Evolutionary conservation across 2,329 filamentous ascomycete species (phyloP).

Genomic region (Hortaea werneckii): DNA sequence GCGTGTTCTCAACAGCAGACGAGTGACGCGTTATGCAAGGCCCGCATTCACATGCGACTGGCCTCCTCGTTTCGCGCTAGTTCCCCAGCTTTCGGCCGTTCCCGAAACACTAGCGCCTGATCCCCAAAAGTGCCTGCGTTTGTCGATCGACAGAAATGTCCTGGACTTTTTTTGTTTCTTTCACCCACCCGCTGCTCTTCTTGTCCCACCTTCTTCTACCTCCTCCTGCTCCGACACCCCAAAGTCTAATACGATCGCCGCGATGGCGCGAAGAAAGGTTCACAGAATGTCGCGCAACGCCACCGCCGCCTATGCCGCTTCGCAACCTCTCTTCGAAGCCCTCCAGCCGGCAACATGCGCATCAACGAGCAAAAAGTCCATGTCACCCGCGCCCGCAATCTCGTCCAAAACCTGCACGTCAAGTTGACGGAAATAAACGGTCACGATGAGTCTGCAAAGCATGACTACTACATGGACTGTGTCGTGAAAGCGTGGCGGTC

Average conservation of each 20-base stretch:
- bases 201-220: too few species aligned
- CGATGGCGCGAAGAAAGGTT: constrained; percentile 10
- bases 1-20: too few species aligned
- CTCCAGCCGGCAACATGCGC: constrained; percentile 12
- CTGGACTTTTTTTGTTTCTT: too few species aligned
- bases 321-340: constrained; percentile 21
- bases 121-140: too few species aligned
- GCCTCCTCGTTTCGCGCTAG: too few species aligned
- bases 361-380: constrained; percentile 13
- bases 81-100: too few species aligned
- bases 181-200: too few species aligned
- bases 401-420: constrained; percentile 21
- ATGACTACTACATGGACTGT: constrained; percentile 17
- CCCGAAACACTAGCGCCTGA: too few species aligned
- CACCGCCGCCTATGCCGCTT: constrained; percentile 20
- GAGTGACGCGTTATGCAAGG: too few species aligned
- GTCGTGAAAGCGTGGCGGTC: constrained; percentile 19
- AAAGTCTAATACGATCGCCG: neutral
- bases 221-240: too few species aligned
- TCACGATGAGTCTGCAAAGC: constrained; percentile 11
- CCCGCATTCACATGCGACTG: too few species aligned
- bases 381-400: constrained; percentile 16
- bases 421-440: constrained; percentile 13
- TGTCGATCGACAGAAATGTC: too few species aligned
- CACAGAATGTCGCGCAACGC: constrained; percentile 7